A percentile compares a stretch with the other conserved stretches of the same genome.
These are phyloP conservation scores for Penicillium sp. DNA, from an alignment of 2,329 filamentous ascomycete genomes.

Conservation along the genomic window DNA sequence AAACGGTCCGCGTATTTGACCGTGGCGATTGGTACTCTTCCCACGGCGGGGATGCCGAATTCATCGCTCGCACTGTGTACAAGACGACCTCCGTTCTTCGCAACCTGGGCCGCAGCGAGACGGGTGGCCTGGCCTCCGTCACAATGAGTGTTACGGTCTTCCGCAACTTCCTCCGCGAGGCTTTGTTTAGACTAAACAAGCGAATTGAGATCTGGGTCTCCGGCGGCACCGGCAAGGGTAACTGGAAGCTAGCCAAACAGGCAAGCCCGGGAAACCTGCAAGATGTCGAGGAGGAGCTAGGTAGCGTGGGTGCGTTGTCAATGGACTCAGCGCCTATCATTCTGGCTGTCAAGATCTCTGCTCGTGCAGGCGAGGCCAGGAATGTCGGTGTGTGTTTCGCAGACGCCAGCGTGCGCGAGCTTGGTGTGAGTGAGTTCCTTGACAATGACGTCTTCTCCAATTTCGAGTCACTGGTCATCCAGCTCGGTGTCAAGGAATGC, in stretches of 20 bases:
- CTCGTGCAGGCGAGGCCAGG: slow-evolving; percentile 82
- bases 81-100: slow-evolving; percentile 95
- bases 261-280: slow-evolving; percentile 96
- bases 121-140: slow-evolving; percentile 87
- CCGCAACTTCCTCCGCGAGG: slow-evolving; percentile 91
- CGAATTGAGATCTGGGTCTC: slow-evolving; percentile 89
- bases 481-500: slow-evolving; percentile 93
- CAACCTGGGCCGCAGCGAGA: slow-evolving; percentile 81
- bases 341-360: slow-evolving; percentile 87
- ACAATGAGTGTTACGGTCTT: slow-evolving; percentile 96
- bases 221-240: slow-evolving; percentile 71
- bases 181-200: slow-evolving; percentile 88
- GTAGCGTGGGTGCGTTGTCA: slow-evolving; percentile 59
- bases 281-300: slow-evolving; percentile 94
- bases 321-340: slow-evolving; percentile 93
- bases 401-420: slow-evolving; percentile 91
- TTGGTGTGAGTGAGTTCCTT: slow-evolving; percentile 97
- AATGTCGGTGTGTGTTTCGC: slow-evolving; percentile 96
- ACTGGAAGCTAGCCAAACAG: slow-evolving; percentile 90
- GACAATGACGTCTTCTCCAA: slow-evolving; percentile 99
- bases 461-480: slow-evolving; percentile 93
- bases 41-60: slow-evolving; percentile 52
- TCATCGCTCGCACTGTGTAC: slow-evolving; percentile 72
- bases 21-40: slow-evolving; percentile 92
- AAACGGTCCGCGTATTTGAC: slow-evolving; percentile 87